A percentile compares a stretch with the other conserved stretches of the same genome.
Evolutionary conservation across 768 basidiomycete species (phyloP).

Genomic region (Solioccasus polychromus): DNA sequence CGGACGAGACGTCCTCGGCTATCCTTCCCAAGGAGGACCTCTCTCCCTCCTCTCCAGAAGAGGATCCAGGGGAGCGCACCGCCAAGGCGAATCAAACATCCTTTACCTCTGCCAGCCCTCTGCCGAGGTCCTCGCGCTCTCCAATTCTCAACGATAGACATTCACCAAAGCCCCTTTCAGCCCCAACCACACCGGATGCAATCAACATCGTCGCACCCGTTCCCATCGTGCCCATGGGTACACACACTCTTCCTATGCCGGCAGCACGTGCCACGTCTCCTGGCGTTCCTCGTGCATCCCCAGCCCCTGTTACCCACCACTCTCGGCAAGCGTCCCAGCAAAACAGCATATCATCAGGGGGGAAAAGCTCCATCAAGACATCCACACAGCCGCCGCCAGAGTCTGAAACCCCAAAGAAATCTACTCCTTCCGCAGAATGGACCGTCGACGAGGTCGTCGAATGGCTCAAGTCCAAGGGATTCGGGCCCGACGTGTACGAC

Average conservation of each 20-base stretch:
- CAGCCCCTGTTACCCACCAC: constrained; percentile 19
- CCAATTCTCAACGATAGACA: constrained; percentile 13
- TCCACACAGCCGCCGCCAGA: constrained; percentile 21
- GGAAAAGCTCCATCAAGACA: constrained; percentile 21
- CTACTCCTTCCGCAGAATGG: constrained; percentile 70
- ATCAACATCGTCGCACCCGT: constrained; percentile 22
- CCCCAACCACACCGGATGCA: constrained; percentile 27
- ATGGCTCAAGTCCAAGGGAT: constrained; percentile 83
- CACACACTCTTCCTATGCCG: constrained; percentile 21
- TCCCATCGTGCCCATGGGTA: constrained; percentile 20
- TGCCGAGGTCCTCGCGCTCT: constrained; percentile 21
- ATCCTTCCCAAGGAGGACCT: constrained; percentile 25
- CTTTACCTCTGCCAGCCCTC: constrained; percentile 13
- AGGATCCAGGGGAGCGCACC: constrained; percentile 9
- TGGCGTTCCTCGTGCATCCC: constrained; percentile 25
- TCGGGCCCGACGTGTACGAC: constrained; percentile 76
- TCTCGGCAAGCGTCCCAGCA: constrained; percentile 40
- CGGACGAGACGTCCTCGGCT: constrained; percentile 33
- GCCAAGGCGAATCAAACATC: constrained; percentile 15
- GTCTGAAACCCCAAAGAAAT: constrained; percentile 28
- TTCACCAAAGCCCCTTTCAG: constrained; percentile 23
- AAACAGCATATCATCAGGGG: constrained; percentile 35
- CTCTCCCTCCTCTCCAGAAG: constrained; percentile 4
- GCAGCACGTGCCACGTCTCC: constrained; percentile 20
- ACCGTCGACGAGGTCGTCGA: constrained; percentile 82